A percentile compares a stretch with the other conserved stretches of the same genome.
Evolutionary conservation across 495 filamentous ascomycete species (phyloP).

Genomic region (Pseudoneurospora amorphoporcata): DNA sequence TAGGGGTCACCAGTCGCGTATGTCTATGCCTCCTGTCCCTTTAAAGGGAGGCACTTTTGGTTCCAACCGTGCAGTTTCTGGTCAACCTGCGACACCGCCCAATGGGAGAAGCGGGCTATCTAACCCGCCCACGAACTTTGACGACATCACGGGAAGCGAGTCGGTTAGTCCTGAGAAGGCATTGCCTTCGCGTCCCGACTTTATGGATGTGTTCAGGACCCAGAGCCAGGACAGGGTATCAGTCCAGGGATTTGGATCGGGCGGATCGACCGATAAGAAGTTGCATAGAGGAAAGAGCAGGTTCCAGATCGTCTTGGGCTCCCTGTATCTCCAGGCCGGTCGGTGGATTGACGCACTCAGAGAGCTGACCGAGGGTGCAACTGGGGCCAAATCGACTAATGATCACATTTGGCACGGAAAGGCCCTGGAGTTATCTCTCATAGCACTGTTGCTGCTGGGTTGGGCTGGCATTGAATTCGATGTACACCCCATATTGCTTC

Average conservation of each 20-base stretch:
- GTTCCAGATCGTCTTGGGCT: slow-evolving; percentile 69
- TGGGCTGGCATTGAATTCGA: slow-evolving; percentile 84
- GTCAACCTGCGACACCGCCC: slow-evolving; percentile 42
- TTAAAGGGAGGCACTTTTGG: slow-evolving; percentile 25
- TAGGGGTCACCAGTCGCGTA: slow-evolving; percentile 44
- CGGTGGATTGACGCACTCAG: slow-evolving; percentile 83
- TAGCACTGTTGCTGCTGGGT: slow-evolving; percentile 73
- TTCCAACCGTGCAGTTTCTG: slow-evolving; percentile 38
- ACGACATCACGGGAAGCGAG: slow-evolving; percentile 47
- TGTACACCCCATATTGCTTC: slow-evolving; percentile 47
- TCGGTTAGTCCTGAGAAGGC: slow-evolving; percentile 25
- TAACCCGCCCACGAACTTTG: slow-evolving; percentile 59
- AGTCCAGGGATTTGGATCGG: slow-evolving; percentile 74
- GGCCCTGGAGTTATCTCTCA: slow-evolving; percentile 74
- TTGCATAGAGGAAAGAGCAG: slow-evolving; percentile 78
- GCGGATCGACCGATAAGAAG: slow-evolving; percentile 59
- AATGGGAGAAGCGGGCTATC: slow-evolving; percentile 33
- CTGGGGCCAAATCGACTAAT: slow-evolving; percentile 65
- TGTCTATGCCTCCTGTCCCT: slow-evolving; percentile 64
- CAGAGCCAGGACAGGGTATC: slow-evolving; percentile 68
- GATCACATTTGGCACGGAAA: slow-evolving; percentile 97
- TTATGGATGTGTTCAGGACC: slow-evolving; percentile 28
- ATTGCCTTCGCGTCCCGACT: slow-evolving; percentile 19
- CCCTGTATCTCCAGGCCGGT: slow-evolving; percentile 78
- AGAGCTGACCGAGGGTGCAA: slow-evolving; percentile 71